Evolutionary conservation across 2,329 filamentous ascomycete genomes (phyloP), one percentile per base, ranked within the genome.

Genomic region (Raffaelea ambrosiae): DNA sequence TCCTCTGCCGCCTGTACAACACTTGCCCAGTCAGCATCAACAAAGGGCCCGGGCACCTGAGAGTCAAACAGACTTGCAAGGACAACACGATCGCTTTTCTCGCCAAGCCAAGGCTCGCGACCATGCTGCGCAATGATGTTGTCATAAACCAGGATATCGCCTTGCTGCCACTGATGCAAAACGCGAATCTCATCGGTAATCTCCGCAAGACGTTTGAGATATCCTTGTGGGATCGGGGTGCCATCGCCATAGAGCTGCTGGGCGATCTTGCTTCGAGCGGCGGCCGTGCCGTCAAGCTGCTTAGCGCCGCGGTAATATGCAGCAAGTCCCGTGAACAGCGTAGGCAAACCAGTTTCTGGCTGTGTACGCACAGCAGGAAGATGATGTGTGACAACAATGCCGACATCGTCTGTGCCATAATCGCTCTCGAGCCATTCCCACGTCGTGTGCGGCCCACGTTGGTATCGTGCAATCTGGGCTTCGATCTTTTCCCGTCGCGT

Each of bases 251-350:
- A 58, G 50, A 57, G 16, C 52, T 56, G 38, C 54, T 58, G 2
- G 55, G 55, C 35, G 16, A 38, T 38, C n/a, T n/a, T n/a, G 44
- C 7, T 13, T 29, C 7, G 26, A 7, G 7, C 7, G 51, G 49
- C 19, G 54, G 58, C 33, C 47, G 44, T 16, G 31, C 31, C 31
- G 14, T 38, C 18, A 19, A 19, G 5, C 35, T 3, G 51, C 57
- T 3, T 53, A 39, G 54, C 57, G 36, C 56, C 58, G 26, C 56
- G 44, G 23, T 55, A 58, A 4, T 56, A 40, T 9, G 55, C 58
- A 7, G 58, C 55, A 18, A 53, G 44, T n/a, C 57, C 58, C 46
- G 58, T 60, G 51, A 59, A 60, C 43, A 60, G 58, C 1, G 54
- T 51, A 2, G 51, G 47, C 5, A 55, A 39, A 3, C 56, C 52